Evolutionary conservation across 208 protist genomes (phyloP).

Genomic region (Strigomonas culicis): DNA sequence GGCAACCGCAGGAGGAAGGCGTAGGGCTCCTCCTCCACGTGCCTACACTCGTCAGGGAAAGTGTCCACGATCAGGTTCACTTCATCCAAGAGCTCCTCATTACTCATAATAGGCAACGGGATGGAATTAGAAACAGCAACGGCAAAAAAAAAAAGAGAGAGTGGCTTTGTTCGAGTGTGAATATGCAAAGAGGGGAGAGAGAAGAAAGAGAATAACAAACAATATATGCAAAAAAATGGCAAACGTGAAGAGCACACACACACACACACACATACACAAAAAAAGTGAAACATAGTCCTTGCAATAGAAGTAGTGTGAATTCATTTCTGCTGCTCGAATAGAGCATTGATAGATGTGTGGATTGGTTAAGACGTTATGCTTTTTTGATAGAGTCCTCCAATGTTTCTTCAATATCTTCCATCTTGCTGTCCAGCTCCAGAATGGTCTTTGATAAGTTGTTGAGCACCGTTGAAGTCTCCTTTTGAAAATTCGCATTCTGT

Average conservation of each 20-base stretch:
- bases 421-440: constrained; percentile 64
- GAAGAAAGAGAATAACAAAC: constrained; percentile 11
- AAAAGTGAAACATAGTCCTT: too few relatives aligned
- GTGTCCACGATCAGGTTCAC: constrained; percentile 67
- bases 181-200: not conserved
- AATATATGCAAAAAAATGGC: too few relatives aligned
- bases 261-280: too few relatives aligned
- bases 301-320: not conserved
- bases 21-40: constrained; percentile 21
- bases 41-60: constrained; percentile 57
- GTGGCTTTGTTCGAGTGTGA: not conserved
- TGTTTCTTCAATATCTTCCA: constrained; percentile 52
- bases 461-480: constrained; percentile 64
- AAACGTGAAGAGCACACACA: too few relatives aligned
- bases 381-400: constrained; percentile 13
- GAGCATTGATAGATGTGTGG: too few relatives aligned
- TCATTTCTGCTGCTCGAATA: not conserved
- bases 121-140: not conserved
- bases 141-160: constrained; percentile 17
- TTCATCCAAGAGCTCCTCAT: constrained; percentile 38
- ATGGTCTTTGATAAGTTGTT: constrained; percentile 70
- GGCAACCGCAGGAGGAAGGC: constrained; percentile 53
- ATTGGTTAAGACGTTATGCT: constrained; percentile 1
- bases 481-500: constrained; percentile 32
- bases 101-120: not conserved